Evolutionary conservation across 495 filamentous ascomycete genomes (phyloP).

Genomic region (Daldinia bambusicola): DNA sequence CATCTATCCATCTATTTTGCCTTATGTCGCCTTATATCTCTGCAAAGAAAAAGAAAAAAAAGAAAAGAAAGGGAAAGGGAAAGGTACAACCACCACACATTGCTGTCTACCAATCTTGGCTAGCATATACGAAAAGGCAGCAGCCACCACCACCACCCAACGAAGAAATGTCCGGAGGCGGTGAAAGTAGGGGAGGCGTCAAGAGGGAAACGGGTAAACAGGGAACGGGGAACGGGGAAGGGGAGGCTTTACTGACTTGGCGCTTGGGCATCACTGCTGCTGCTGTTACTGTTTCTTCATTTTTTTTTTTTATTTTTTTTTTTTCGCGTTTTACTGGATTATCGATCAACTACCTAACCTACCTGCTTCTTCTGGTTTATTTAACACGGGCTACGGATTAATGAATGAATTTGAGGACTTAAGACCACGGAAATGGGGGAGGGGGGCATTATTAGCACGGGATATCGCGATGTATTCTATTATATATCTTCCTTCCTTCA

Average conservation of each 20-base stretch:
- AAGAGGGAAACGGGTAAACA: too few relatives aligned
- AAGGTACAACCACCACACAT: too few relatives aligned
- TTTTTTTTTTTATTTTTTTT: neutral
- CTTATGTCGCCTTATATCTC: neutral
- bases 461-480: conserved; percentile 17
- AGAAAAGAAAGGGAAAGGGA: too few relatives aligned
- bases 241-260: conserved; percentile 10
- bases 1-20: neutral
- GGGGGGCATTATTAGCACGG: neutral
- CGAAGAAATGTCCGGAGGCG: conserved; percentile 1
- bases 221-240: neutral
- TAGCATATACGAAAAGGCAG: neutral
- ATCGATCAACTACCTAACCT: neutral
- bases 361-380: neutral
- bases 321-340: neutral
- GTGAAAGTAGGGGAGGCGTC: neutral
- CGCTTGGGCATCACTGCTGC: conserved; percentile 4
- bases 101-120: neutral
- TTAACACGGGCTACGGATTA: conserved; percentile 29
- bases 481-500: conserved; percentile 18
- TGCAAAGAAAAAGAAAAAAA: neutral
- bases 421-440: conserved; percentile 5
- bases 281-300: neutral
- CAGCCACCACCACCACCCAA: neutral
- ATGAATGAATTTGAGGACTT: conserved; percentile 17